Evolutionary conservation across 2,329 filamentous ascomycete genomes (phyloP).

Genomic region (Fusarium subtropicale): DNA sequence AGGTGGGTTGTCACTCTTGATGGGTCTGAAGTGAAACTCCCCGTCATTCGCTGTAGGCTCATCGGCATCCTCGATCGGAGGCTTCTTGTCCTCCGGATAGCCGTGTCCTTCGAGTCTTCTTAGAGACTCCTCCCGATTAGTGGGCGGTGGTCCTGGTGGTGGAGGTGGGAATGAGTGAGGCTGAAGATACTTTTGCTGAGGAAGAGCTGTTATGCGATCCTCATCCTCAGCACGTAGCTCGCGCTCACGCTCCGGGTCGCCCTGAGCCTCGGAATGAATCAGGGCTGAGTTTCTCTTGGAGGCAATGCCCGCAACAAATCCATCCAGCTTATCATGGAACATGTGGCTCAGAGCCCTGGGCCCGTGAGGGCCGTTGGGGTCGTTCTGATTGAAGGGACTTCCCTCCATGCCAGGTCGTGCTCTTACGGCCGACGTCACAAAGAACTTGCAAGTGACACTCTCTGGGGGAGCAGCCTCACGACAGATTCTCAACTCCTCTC

Average conservation of each 20-base stretch:
- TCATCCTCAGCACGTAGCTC: conserved; percentile 85
- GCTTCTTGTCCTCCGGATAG: conserved; percentile 58
- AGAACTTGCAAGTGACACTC: conserved; percentile 93
- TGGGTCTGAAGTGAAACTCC: conserved; percentile 70
- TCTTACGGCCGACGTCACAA: conserved; percentile 78
- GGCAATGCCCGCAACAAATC: conserved; percentile 86
- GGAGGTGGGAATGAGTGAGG: conserved; percentile 56
- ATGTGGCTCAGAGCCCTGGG: conserved; percentile 75
- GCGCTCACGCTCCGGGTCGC: conserved; percentile 81
- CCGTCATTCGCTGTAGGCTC: conserved; percentile 46
- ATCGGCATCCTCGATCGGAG: conserved; percentile 39
- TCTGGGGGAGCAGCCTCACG: conserved; percentile 89
- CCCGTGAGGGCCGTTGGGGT: conserved; percentile 39
- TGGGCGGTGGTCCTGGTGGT: conserved; percentile 48
- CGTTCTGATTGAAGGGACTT: conserved; percentile 55
- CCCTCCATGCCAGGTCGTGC: conserved; percentile 52
- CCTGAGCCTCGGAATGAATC: conserved; percentile 83
- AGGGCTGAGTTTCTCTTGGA: conserved; percentile 87
- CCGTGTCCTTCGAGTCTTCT: conserved; percentile 62
- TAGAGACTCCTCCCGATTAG: conserved; percentile 59
- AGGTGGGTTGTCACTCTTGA: conserved; percentile 62
- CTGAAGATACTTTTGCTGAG: conserved; percentile 73
- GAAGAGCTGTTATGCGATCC: conserved; percentile 85
- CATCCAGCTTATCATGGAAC: conserved; percentile 88
- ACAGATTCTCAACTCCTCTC: conserved; percentile 92